Evolutionary conservation across 148 eudicot species (phyloP).

Genomic region (Camellia japonica): DNA sequence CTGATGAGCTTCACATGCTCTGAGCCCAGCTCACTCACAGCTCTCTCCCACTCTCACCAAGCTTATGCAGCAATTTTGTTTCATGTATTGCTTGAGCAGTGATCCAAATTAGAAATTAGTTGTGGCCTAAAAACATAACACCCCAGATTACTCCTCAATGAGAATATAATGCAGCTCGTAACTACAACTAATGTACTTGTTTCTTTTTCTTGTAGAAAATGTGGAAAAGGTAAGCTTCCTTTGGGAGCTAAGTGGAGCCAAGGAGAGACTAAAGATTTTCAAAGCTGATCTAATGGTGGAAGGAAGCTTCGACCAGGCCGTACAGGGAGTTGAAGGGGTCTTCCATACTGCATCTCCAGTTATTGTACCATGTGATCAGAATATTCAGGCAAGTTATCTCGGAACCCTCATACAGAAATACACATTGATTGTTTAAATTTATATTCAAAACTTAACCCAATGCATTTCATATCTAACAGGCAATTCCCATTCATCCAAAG

Average conservation of each 20-base stretch:
- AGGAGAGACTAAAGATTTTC: constrained; percentile 72
- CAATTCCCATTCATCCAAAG: background rate
- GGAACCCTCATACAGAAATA: background rate
- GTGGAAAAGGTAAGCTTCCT: constrained; percentile 66
- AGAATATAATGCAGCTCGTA: background rate
- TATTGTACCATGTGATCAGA: constrained; percentile 56
- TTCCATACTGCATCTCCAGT: constrained; percentile 94
- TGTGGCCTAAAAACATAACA: background rate
- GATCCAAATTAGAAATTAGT: background rate
- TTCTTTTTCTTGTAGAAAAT: constrained; percentile 41
- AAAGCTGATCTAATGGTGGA: constrained; percentile 78
- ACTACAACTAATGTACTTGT: background rate
- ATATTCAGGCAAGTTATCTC: constrained; percentile 54
- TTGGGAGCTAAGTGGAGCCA: constrained; percentile 77
- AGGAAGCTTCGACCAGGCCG: constrained; percentile 81
- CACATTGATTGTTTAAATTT: background rate
- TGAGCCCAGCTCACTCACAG: no score
- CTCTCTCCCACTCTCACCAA: background rate
- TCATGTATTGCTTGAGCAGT: background rate
- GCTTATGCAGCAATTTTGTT: background rate
- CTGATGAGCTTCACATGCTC: background rate
- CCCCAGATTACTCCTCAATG: background rate
- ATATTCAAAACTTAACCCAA: background rate
- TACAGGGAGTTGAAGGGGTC: constrained; percentile 82
- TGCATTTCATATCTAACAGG: background rate